phyloP scores from a whole-genome alignment of 2,329 filamentous ascomycete genomes.

The Cadophora sp. region DNA sequence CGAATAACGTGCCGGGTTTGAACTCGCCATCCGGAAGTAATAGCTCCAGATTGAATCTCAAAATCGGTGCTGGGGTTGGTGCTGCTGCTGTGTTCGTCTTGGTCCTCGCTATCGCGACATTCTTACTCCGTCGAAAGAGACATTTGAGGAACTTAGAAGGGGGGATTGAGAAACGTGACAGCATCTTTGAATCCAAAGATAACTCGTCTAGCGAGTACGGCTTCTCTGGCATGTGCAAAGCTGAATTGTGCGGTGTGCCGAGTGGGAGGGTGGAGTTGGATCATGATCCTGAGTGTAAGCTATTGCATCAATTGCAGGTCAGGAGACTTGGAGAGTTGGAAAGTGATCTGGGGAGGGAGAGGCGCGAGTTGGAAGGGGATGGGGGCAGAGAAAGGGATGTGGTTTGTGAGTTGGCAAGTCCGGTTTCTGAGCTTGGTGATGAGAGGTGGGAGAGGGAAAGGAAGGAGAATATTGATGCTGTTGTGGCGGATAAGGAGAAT shows the following conservation, averaged over 20 bases:
- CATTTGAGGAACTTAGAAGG: background rate
- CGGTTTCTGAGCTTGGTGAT: conserved; percentile 2
- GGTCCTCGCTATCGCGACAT: background rate
- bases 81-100: background rate
- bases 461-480: too few relatives aligned
- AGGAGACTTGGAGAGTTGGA: background rate
- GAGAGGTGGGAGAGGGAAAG: background rate
- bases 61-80: conserved; percentile 1
- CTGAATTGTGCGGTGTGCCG: background rate
- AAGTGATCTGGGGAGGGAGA: background rate
- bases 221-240: background rate
- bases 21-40: background rate
- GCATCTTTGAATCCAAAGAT: background rate
- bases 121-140: background rate
- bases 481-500: background rate
- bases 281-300: background rate
- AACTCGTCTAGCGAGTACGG: background rate
- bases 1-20: background rate
- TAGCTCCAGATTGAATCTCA: background rate
- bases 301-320: conserved; percentile 8
- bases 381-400: background rate
- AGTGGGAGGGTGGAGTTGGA: background rate
- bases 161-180: background rate
- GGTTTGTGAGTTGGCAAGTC: conserved; percentile 7
- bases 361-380: background rate